Percentiles rank a stretch among this genome's conserved stretches.
phyloP scores from a whole-genome alignment of 2,329 filamentous ascomycete species.

The Phaeosphaeriaceae sp. region DNA sequence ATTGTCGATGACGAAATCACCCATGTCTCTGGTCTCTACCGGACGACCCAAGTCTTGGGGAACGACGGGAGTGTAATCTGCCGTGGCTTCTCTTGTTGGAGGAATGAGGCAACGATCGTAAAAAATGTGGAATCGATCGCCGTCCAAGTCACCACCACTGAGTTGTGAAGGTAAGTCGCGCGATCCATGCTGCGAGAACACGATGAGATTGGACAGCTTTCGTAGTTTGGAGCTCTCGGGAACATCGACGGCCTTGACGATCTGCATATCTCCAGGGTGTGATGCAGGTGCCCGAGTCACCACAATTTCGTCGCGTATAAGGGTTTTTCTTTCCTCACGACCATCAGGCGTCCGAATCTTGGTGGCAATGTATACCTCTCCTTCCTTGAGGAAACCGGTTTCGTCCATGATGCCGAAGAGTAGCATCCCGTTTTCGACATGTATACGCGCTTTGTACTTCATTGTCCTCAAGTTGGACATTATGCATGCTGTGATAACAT shows the following conservation, averaged over 20 bases:
- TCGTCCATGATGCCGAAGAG: slow-evolving; percentile 88
- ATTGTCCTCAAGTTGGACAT: slow-evolving; percentile 75
- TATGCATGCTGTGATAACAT: slow-evolving; percentile 73
- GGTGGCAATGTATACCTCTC: slow-evolving; percentile 73
- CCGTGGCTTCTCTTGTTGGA: too few relatives aligned
- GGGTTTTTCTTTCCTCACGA: slow-evolving; percentile 12
- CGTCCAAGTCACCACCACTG: slow-evolving; percentile 83
- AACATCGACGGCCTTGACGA: slow-evolving; percentile 66
- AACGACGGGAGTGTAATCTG: slow-evolving; percentile 71
- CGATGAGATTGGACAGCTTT: slow-evolving; percentile 74
- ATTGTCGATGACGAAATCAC: slow-evolving; percentile 74
- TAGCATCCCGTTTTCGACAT: slow-evolving; percentile 73
- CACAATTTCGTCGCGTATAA: slow-evolving; percentile 56
- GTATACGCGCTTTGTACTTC: slow-evolving; percentile 81
- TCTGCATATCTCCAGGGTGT: slow-evolving; percentile 81
- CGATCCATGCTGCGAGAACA: slow-evolving; percentile 75
- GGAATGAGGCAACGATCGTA: too few relatives aligned
- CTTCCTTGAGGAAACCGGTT: slow-evolving; percentile 71
- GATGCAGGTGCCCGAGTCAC: slow-evolving; percentile 83
- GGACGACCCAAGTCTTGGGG: slow-evolving; percentile 67
- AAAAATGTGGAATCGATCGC: slow-evolving; percentile 82
- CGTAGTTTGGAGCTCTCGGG: slow-evolving; percentile 68
- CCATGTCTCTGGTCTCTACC: slow-evolving; percentile 73
- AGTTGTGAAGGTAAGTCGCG: slow-evolving; percentile 81
- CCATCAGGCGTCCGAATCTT: slow-evolving; percentile 48